These are phyloP conservation scores for Arthrobotrys musiformis DNA, from an alignment of 2,329 filamentous ascomycete species.

Conservation along the genomic window DNA sequence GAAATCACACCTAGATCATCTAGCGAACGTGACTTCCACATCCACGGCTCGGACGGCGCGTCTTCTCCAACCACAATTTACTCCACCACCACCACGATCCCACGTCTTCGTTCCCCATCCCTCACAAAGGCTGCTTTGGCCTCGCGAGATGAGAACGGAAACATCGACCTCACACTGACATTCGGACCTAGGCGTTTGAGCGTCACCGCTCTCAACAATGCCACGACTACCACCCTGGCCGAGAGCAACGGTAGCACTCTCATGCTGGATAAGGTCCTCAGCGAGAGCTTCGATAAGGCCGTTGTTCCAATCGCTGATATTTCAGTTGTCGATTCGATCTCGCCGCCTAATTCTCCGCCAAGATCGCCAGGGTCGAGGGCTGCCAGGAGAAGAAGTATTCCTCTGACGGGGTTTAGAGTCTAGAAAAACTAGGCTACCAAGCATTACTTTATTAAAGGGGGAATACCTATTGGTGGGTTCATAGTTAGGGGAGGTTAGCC, in stretches of 20 bases:
- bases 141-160: conserved; percentile 38
- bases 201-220: conserved; percentile 20
- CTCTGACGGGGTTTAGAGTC: conserved; percentile 24
- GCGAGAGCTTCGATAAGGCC: conserved; percentile 10
- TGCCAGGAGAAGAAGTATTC: conserved; percentile 21
- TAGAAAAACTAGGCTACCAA: conserved; percentile 21
- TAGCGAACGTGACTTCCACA: conserved; percentile 48
- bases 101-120: conserved; percentile 37
- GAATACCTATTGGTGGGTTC: background rate
- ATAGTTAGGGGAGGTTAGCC: background rate
- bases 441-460: background rate
- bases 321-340: conserved; percentile 7
- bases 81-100: conserved; percentile 39
- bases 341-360: background rate
- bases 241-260: conserved; percentile 36
- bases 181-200: conserved; percentile 30
- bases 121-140: conserved; percentile 48
- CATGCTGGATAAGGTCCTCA: conserved; percentile 27
- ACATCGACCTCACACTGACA: background rate
- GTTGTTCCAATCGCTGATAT: conserved; percentile 4
- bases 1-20: conserved; percentile 43
- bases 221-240: background rate
- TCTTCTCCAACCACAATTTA: conserved; percentile 53
- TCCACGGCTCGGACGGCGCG: conserved; percentile 41
- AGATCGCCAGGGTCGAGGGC: background rate